These are phyloP conservation scores for Lineolata rhizophorae DNA, from an alignment of 495 filamentous ascomycete genomes.

Conservation along the genomic window DNA sequence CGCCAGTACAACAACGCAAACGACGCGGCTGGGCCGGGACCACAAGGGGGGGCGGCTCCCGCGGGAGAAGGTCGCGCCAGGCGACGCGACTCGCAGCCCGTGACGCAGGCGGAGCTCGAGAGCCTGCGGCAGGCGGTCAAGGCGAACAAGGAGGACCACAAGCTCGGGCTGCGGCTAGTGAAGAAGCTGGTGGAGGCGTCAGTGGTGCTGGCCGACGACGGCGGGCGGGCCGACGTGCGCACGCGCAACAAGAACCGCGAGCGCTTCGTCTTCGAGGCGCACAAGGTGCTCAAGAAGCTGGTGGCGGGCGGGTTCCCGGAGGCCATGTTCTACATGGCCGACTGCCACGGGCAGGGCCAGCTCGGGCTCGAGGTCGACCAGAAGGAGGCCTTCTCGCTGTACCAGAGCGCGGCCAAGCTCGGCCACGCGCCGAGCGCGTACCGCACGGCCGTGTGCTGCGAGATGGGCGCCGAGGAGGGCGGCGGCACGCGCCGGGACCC, in stretches of 20 bases:
- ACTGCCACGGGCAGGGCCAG: constrained; percentile 60
- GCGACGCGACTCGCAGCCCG: constrained; percentile 20
- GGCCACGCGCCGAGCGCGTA: constrained; percentile 77
- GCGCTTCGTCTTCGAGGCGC: constrained; percentile 61
- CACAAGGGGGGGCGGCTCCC: not conserved
- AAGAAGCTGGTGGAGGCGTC: constrained; percentile 78
- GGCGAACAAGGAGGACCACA: constrained; percentile 47
- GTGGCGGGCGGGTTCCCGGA: constrained; percentile 44
- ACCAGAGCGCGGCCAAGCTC: constrained; percentile 79
- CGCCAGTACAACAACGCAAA: constrained; percentile 37
- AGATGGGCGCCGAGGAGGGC: constrained; percentile 83
- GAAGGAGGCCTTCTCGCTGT: constrained; percentile 78
- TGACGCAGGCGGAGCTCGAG: constrained; percentile 63
- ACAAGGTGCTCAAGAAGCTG: constrained; percentile 80
- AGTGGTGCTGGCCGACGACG: constrained; percentile 45
- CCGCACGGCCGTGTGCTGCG: constrained; percentile 89
- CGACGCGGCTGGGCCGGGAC: not conserved
- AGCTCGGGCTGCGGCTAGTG: constrained; percentile 47
- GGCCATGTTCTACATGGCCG: constrained; percentile 85
- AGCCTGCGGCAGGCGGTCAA: constrained; percentile 42
- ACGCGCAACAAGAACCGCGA: constrained; percentile 57
- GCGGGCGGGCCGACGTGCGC: constrained; percentile 49
- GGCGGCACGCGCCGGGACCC: constrained; percentile 82
- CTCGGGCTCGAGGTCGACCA: constrained; percentile 53
- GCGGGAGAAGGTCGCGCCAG: not conserved